Percentiles rank a stretch among this genome's conserved stretches.
Evolutionary conservation across 768 basidiomycete genomes (phyloP).

Genomic region (Cyclocybe aegerita): DNA sequence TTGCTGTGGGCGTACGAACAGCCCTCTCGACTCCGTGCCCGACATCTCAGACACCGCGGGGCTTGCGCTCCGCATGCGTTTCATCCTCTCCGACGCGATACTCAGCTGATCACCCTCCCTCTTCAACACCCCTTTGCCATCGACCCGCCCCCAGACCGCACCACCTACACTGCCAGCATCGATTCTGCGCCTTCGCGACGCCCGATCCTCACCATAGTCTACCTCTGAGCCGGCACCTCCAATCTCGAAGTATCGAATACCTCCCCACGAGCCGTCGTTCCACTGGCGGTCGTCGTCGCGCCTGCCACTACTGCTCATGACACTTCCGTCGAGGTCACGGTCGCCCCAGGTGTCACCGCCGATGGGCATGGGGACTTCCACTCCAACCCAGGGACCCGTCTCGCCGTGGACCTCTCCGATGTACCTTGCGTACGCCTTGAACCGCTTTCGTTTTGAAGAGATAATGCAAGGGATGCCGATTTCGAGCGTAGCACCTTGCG

Average conservation of each 20-base stretch:
- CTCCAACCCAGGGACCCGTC: slow-evolving; percentile 84
- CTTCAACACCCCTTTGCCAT: slow-evolving; percentile 33
- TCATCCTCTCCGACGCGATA: slow-evolving; percentile 63
- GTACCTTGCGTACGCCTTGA: slow-evolving; percentile 85
- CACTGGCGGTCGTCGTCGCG: slow-evolving; percentile 66
- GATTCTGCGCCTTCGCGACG: slow-evolving; percentile 42
- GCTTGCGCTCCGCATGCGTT: slow-evolving; percentile 69
- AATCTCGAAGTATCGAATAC: slow-evolving; percentile 83
- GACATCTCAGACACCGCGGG: slow-evolving; percentile 60
- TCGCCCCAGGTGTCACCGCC: slow-evolving; percentile 46
- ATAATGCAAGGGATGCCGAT: slow-evolving; percentile 92
- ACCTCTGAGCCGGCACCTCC: slow-evolving; percentile 54
- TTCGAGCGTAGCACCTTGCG: slow-evolving; percentile 72
- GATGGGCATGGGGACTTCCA: slow-evolving; percentile 72
- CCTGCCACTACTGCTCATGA: slow-evolving; percentile 5
- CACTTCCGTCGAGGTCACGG: slow-evolving; percentile 6
- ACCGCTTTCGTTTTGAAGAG: slow-evolving; percentile 76
- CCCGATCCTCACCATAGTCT: slow-evolving; percentile 56
- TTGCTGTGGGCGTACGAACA: slow-evolving; percentile 85
- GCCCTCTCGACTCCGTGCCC: slow-evolving; percentile 60
- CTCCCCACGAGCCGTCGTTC: slow-evolving; percentile 85
- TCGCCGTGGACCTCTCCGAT: slow-evolving; percentile 87
- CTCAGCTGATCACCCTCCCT: slow-evolving; percentile 43
- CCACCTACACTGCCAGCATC: slow-evolving; percentile 27
- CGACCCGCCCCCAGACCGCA: slow-evolving; percentile 17